phyloP scores from a whole-genome alignment of 2,329 filamentous ascomycete genomes.

The Neonectria sp. region DNA sequence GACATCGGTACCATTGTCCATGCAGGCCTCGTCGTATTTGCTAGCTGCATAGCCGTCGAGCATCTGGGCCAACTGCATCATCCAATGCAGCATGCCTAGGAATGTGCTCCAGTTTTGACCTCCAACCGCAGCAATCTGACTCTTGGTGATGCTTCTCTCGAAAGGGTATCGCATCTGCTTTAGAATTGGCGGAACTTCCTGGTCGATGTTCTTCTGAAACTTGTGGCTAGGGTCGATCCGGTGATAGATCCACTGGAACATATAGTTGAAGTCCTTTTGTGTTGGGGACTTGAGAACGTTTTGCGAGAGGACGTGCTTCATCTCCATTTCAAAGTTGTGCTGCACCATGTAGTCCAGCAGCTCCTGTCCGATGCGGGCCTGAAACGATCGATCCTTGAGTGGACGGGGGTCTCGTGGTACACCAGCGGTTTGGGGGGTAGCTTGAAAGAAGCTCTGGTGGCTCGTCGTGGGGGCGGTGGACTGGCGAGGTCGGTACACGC shows the following conservation, averaged over 20 bases:
- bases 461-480: conserved; percentile 77
- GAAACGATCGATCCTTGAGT: conserved; percentile 84
- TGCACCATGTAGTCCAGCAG: conserved; percentile 92
- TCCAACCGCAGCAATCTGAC: conserved; percentile 93
- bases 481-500: conserved; percentile 80
- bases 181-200: conserved; percentile 92
- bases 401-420: conserved; percentile 90
- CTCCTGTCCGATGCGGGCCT: conserved; percentile 88
- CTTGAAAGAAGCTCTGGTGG: conserved; percentile 96
- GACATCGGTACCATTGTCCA: conserved; percentile 90
- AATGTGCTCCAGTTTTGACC: conserved; percentile 98
- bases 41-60: conserved; percentile 85
- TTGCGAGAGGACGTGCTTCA: conserved; percentile 92
- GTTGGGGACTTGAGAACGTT: conserved; percentile 95
- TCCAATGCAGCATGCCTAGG: conserved; percentile 94
- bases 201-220: conserved; percentile 95
- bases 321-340: conserved; percentile 97
- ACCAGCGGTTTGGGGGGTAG: conserved; percentile 84
- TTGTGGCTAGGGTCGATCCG: conserved; percentile 94
- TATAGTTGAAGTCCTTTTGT: conserved; percentile 97
- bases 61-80: conserved; percentile 98
- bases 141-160: conserved; percentile 96
- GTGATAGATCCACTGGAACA: conserved; percentile 98
- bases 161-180: conserved; percentile 97
- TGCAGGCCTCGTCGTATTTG: conserved; percentile 90